Conservation (phyloP, 2,329 filamentous ascomycete species). For the Cyphellophora europaea region DNA sequence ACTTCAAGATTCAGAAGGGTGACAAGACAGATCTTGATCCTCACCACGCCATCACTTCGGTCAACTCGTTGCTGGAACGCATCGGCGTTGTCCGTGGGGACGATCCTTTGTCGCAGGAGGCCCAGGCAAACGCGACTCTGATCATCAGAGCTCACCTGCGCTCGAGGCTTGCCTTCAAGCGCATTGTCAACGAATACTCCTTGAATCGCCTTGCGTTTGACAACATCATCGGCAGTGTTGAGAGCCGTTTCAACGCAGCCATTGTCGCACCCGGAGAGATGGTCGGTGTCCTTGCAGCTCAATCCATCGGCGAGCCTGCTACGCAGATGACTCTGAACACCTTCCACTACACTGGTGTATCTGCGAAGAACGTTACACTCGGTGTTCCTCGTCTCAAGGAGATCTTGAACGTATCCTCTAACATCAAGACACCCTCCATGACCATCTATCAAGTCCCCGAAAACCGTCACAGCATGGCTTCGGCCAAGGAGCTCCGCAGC, state of each 20-base stretch:
- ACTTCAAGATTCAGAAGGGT: conserved; percentile 81
- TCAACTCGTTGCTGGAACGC: conserved; percentile 64
- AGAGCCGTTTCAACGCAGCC: conserved; percentile 76
- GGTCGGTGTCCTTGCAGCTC: conserved; percentile 94
- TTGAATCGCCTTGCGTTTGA: conserved; percentile 88
- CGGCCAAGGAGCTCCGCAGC: conserved; percentile 77
- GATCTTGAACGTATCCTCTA: conserved; percentile 93
- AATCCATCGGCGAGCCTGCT: conserved; percentile 96
- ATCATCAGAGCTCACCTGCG: conserved; percentile 88
- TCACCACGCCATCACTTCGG: conserved; percentile 71
- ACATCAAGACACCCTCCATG: conserved; percentile 99
- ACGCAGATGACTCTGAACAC: conserved; percentile 99
- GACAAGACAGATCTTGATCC: conserved; percentile 85
- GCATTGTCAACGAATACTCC: conserved; percentile 74
- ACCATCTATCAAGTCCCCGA: conserved; percentile 68
- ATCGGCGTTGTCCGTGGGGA: conserved; percentile 79
- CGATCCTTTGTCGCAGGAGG: conserved; percentile 74
- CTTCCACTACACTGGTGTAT: conserved; percentile 99
- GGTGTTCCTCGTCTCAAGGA: conserved; percentile 99
- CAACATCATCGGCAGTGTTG: conserved; percentile 82
- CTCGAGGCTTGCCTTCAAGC: conserved; percentile 85
- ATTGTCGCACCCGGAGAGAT: conserved; percentile 92
- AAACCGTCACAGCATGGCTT: conserved; percentile 58
- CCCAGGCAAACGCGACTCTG: conserved; percentile 77
- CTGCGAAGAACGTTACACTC: conserved; percentile 97